Base-by-base conservation (phyloP, 148 eudicot species). In the Rhododendron kiyosumense region DNA sequence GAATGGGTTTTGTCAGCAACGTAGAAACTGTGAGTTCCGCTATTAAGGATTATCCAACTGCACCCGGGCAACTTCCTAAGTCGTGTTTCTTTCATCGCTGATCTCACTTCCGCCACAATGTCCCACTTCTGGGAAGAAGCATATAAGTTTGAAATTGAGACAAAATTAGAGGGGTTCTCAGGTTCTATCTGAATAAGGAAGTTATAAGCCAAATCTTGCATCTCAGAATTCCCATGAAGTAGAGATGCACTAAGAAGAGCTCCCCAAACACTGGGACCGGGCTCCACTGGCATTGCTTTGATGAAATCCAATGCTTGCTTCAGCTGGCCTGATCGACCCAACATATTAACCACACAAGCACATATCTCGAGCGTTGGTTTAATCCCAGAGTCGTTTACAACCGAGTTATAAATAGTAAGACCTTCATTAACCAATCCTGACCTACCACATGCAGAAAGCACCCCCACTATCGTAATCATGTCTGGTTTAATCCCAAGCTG, bases 211-310 rank as follows among this genome's bases (percentile, higher is more conserved):
- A 91, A 86, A 18, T 90, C 91, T 80, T 34, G 81, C 46, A 90
- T 88, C 78, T 90, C 89, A 75, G 51, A 77, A 78, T 90, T 86
- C 46, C 88, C 88, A 78, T 91, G 91, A 28, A 82, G 78, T 36
- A 79, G 43, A 74, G 89, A 87, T 57, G 90, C 87, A 89, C 83
- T 81, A 9, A 91, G 81, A 30, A 91, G 88, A 61, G 92, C 88
- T 0, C 93, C 93, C 93, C 93, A 91, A 43, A 91, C 87, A 82
- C 91, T 90, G 43, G 93, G 92, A 52, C 92, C 90, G 26, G 93
- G 91, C 81, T 91, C 87, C 41, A 89, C 14, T n/a, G 89, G 89
- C 91, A 89, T 90, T 32, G 52, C 75, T 81, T 86, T 89, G 67
- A 91, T 90, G 49, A 90, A 90, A 17, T 89, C 81, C 52, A 86